phyloP scores from a whole-genome alignment of 177 flowering plant genomes.

The Vitis hybrid region DNA sequence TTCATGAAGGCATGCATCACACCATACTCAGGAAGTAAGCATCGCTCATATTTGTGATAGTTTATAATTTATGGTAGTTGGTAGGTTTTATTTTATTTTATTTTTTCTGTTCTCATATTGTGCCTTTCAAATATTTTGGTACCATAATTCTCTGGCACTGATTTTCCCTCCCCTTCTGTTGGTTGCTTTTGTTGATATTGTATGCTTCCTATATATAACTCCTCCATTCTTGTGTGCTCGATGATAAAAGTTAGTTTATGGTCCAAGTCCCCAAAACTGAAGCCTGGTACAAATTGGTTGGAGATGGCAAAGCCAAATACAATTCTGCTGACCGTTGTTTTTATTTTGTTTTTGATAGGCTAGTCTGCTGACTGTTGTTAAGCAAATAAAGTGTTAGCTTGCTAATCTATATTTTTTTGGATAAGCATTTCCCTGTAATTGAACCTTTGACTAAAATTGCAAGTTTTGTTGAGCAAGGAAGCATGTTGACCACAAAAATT shows the following conservation, averaged over 20 bases:
- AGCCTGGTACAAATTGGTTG: neutral
- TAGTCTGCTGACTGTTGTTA: neutral
- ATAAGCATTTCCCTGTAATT: neutral
- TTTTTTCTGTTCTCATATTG: neutral
- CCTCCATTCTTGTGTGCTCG: neutral
- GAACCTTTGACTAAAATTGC: neutral
- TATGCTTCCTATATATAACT: neutral
- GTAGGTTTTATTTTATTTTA: neutral
- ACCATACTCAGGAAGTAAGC: constrained; percentile 77
- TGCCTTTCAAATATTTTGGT: neutral
- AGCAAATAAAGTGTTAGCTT: neutral
- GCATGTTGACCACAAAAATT: neutral
- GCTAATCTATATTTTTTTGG: neutral
- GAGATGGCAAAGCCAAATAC: neutral
- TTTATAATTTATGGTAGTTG: neutral
- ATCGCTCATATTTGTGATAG: neutral
- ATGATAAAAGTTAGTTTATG: neutral
- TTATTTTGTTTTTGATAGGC: neutral
- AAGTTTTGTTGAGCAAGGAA: neutral
- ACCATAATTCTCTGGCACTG: neutral
- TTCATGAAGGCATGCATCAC: constrained; percentile 76
- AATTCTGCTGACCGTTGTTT: no score
- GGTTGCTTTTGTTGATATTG: neutral
- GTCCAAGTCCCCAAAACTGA: neutral
- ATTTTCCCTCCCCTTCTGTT: neutral